Percentiles rank a stretch among this genome's conserved stretches.
Conservation (phyloP, 2,329 filamentous ascomycete species). For the Ophiostoma ulmi region DNA sequence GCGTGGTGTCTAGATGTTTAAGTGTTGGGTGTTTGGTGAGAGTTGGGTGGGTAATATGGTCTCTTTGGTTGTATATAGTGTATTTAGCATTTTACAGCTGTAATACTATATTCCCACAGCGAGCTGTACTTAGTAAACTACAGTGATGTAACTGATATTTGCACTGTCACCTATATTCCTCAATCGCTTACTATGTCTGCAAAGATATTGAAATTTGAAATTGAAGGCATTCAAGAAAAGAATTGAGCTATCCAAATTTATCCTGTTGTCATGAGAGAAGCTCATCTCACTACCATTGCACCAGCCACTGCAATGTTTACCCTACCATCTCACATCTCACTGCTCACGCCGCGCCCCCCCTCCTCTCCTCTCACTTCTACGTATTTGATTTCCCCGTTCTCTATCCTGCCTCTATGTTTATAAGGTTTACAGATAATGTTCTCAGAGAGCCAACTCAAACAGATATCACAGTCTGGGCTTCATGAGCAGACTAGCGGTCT, state of each 20-base stretch:
- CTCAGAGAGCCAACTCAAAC: too few species aligned
- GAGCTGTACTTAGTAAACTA: background rate
- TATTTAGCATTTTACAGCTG: too few species aligned
- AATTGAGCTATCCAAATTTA: too few species aligned
- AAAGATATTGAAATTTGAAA: background rate
- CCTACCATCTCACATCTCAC: background rate
- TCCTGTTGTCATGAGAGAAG: background rate
- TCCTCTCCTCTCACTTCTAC: too few species aligned
- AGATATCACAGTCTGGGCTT: background rate
- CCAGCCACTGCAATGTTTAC: background rate
- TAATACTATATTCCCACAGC: background rate
- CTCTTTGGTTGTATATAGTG: too few species aligned
- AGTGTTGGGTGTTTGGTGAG: background rate
- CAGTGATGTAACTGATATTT: background rate
- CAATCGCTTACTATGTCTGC: background rate
- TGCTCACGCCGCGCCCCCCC: background rate
- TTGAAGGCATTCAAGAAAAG: background rate
- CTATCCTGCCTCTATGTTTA: too few species aligned
- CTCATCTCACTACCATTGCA: background rate
- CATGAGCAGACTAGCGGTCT: background rate
- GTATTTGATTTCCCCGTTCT: background rate
- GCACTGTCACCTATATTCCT: background rate
- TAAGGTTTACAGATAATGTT: too few species aligned
- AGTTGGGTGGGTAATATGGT: background rate
- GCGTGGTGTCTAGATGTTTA: slow-evolving; percentile 40